Evolutionary conservation across 106 monocot species (phyloP), one percentile per base, ranked within the genome.

Genomic region (Alisma plantagoaquatica): DNA sequence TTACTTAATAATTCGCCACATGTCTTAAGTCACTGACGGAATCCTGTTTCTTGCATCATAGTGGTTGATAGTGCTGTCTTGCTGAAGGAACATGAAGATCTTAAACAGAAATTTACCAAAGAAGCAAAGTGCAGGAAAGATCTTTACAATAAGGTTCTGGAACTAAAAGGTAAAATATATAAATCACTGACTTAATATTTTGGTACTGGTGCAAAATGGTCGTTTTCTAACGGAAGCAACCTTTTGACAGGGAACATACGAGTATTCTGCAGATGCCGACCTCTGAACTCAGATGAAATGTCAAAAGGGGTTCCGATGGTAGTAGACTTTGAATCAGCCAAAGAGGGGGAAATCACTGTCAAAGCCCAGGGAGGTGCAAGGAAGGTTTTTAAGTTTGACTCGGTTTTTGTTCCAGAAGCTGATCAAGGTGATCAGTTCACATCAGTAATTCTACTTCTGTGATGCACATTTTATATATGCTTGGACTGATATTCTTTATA

Each of bases 401-500:
- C 71, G 19, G 71, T 92, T 31, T 92, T 92, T 60, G 55, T 59
- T 35, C 92, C 92, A 48, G 74, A 86, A 62, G 86, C 76, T 51
- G 71, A 79, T 69, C 92, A 92, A 79, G 92, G 92, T 86, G 54
- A 54, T 43, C n/a, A n/a, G n/a, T n/a, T n/a, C n/a, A n/a, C n/a
- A n/a, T n/a, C n/a, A n/a, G n/a, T n/a, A n/a, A n/a, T n/a, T n/a
- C n/a, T n/a, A n/a, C n/a, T n/a, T n/a, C n/a, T n/a, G n/a, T n/a
- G n/a, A n/a, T n/a, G n/a, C n/a, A n/a, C n/a, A n/a, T n/a, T 38
- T 38, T 6, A 38, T 38, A 38, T 38, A 38, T 38, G 6, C 14
- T 7, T 38, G 35, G 35, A 23, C 23, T 49, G 1, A 6, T 49
- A 10, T 17, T 19, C 16, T n/a, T n/a, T n/a, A n/a, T n/a, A 14